Evolutionary conservation across 2,329 filamentous ascomycete species (phyloP).

Genomic region (Penicillium palitans): DNA sequence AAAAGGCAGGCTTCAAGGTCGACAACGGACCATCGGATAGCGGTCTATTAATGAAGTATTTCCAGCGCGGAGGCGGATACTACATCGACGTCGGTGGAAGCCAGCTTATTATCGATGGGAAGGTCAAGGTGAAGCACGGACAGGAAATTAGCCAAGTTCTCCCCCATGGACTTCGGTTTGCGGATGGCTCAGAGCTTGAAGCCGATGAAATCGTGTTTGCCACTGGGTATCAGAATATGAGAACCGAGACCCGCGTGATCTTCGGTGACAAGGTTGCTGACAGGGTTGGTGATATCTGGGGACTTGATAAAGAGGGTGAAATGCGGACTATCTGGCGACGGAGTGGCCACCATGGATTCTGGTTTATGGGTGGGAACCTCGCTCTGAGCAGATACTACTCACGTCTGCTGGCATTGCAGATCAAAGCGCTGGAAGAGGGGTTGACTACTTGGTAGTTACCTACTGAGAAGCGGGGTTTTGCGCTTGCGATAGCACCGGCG

Average conservation of each 20-base stretch:
- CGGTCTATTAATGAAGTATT: slow-evolving; percentile 63
- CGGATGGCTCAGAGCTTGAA: slow-evolving; percentile 59
- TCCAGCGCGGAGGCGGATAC: slow-evolving; percentile 67
- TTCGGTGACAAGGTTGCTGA: slow-evolving; percentile 64
- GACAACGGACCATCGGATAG: slow-evolving; percentile 59
- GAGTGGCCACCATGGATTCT: slow-evolving; percentile 65
- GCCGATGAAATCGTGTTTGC: slow-evolving; percentile 66
- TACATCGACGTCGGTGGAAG: slow-evolving; percentile 69
- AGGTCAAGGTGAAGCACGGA: slow-evolving; percentile 65
- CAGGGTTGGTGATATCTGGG: slow-evolving; percentile 62
- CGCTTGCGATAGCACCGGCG: too few species aligned
- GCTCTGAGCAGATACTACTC: slow-evolving; percentile 65
- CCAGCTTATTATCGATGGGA: slow-evolving; percentile 62
- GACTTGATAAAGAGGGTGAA: slow-evolving; percentile 57
- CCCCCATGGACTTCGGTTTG: slow-evolving; percentile 51
- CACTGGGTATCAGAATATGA: slow-evolving; percentile 67
- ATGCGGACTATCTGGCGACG: slow-evolving; percentile 60
- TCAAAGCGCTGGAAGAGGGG: slow-evolving; percentile 46
- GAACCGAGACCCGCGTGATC: slow-evolving; percentile 58
- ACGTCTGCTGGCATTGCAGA: slow-evolving; percentile 52
- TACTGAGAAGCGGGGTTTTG: neutral
- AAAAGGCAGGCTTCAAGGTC: slow-evolving; percentile 60
- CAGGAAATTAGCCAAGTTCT: slow-evolving; percentile 58
- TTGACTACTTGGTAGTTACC: slow-evolving; percentile 16
- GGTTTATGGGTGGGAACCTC: slow-evolving; percentile 67